phyloP scores from a whole-genome alignment of 2,329 filamentous ascomycete species.

The Fusarium penzigii region DNA sequence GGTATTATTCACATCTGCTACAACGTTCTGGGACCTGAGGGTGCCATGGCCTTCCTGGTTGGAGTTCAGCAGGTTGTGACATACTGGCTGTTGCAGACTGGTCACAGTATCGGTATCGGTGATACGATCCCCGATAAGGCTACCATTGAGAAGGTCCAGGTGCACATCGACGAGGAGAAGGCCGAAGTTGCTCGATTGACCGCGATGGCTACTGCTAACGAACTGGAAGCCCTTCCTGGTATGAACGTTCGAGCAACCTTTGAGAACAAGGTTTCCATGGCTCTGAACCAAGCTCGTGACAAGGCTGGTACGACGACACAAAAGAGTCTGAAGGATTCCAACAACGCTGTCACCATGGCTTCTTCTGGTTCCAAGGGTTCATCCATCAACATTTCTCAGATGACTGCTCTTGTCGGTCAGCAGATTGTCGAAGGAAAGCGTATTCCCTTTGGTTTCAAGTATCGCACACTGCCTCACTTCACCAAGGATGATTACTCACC shows the following conservation, averaged over 20 bases:
- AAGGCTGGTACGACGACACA: constrained; percentile 91
- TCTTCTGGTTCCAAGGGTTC: constrained; percentile 97
- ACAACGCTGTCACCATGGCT: constrained; percentile 97
- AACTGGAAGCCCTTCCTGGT: constrained; percentile 89
- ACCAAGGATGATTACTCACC: constrained; percentile 99
- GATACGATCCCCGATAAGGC: constrained; percentile 90
- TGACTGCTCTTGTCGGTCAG: constrained; percentile 97
- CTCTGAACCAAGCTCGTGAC: constrained; percentile 93
- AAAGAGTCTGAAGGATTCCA: constrained; percentile 89
- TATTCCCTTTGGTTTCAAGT: constrained; percentile 99
- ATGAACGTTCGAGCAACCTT: constrained; percentile 99
- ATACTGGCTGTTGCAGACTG: constrained; percentile 95
- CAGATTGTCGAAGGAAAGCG: constrained; percentile 98
- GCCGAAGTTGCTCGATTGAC: constrained; percentile 76
- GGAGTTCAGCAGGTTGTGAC: constrained; percentile 92
- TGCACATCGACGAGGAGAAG: constrained; percentile 81
- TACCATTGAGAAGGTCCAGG: constrained; percentile 83
- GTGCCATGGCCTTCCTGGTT: constrained; percentile 93
- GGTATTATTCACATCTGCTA: constrained; percentile 95
- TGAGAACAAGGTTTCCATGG: constrained; percentile 93
- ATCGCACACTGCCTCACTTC: constrained; percentile 94
- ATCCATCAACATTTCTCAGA: constrained; percentile 99
- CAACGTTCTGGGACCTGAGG: constrained; percentile 86
- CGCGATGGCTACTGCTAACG: constrained; percentile 76
- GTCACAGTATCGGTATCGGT: constrained; percentile 97